These are phyloP conservation scores for Steccherinum ochraceum DNA, from an alignment of 768 basidiomycete species.

Conservation along the genomic window DNA sequence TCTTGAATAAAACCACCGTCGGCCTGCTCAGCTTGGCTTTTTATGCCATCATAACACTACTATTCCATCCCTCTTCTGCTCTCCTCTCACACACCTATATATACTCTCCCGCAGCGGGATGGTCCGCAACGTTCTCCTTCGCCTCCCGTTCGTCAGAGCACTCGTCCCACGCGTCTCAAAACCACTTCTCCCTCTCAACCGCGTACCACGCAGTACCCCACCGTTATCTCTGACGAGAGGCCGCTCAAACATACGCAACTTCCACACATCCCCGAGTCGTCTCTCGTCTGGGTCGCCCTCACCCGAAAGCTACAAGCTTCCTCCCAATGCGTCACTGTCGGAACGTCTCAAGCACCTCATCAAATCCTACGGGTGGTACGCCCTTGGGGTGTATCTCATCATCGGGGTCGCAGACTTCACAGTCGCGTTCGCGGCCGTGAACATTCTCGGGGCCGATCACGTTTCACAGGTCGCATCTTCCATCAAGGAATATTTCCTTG, in stretches of 20 bases:
- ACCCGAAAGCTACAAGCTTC: conserved; percentile 27
- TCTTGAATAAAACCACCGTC: not conserved
- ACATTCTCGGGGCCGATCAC: conserved; percentile 85
- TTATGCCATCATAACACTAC: no score
- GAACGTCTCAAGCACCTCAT: conserved; percentile 77
- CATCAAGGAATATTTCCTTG: conserved; percentile 42
- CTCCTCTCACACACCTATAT: not conserved
- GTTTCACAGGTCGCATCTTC: conserved; percentile 63
- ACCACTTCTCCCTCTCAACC: conserved; percentile 44
- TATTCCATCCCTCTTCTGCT: not conserved
- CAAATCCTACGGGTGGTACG: conserved; percentile 94
- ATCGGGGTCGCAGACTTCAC: conserved; percentile 76
- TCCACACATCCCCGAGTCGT: conserved; percentile 43
- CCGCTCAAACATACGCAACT: conserved; percentile 34
- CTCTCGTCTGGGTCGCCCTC: conserved; percentile 33
- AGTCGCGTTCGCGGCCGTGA: conserved; percentile 78
- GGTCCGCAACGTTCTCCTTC: conserved; percentile 31
- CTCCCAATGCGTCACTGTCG: conserved; percentile 51
- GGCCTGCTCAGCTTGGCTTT: no score
- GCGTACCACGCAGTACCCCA: conserved; percentile 13
- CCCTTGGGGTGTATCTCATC: conserved; percentile 81
- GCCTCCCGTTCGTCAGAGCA: conserved; percentile 40
- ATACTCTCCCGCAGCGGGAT: conserved; percentile 6
- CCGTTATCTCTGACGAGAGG: conserved; percentile 25
- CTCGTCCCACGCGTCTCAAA: conserved; percentile 35